Conservation (phyloP, 73 alveolate species). For the Effrenium voratum region DNA sequence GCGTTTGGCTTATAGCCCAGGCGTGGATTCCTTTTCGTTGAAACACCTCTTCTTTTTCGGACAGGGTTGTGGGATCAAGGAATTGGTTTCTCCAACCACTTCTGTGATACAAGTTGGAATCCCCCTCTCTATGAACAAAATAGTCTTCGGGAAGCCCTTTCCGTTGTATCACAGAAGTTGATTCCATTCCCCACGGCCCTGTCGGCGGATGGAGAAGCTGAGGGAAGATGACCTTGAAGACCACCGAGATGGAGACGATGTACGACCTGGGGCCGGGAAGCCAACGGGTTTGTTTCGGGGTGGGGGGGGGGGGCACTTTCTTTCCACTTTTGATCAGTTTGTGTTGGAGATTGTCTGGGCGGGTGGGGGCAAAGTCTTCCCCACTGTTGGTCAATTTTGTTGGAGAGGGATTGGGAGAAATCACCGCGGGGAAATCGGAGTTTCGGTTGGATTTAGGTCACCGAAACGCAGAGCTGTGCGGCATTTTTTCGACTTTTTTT, state of each 20-base stretch:
- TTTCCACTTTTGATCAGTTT: no score
- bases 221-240: conserved; percentile 98
- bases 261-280: conserved; percentile 98
- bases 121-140: neutral
- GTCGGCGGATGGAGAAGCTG: conserved; percentile 95
- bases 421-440: neutral
- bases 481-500: no score
- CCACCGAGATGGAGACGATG: conserved; percentile 99
- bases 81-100: neutral
- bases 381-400: neutral
- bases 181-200: no score
- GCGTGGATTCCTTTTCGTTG: neutral
- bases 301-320: no score
- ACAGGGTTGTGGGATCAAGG: neutral
- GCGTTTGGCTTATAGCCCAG: no score
- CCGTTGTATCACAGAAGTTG: neutral
- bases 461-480: no score
- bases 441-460: neutral
- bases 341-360: no score
- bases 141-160: neutral
- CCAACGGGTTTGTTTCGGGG: no score
- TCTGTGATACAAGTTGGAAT: neutral
- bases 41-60: neutral
- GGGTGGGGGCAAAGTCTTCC: no score
- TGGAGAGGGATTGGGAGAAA: neutral